Evolutionary conservation across 371 early-diverging fungal species (phyloP), one percentile per base, ranked within the genome.

Genomic region (Mortierella sp.): DNA sequence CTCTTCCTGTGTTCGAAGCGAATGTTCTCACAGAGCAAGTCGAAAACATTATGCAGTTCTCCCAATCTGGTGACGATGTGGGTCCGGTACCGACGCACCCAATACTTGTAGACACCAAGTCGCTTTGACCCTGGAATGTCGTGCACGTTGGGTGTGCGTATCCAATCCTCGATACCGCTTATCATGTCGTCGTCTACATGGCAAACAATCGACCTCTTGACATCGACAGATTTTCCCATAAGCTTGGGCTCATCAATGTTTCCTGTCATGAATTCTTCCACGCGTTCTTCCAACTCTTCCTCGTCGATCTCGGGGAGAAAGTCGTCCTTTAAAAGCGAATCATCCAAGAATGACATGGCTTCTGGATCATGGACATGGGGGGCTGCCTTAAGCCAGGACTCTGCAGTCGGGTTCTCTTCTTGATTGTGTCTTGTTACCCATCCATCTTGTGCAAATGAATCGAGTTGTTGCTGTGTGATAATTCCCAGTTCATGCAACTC

Each of bases 51-150:
- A 69, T 82, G 76, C n/a, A 84, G 52, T 9, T 55, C 28, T 10
- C 76, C 67, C 12, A 89, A 26, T 5, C 67, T 64, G 3, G 48
- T 42, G 21, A 69, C 58, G 10, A 84, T 55, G 8, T 67, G 72
- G 2, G 67, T 34, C 26, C 82, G 80, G 50, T 81, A 73, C 38
- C 66, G 42, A 21, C 81, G 72, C n/a, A 79, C 64, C 92, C 92
- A 91, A 1, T 71, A 48, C 49, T 83, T 83, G 51, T 89, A 85
- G 0, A 89, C 84, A 9, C 80, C 73, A 23, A 84, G 57, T 4
- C 89, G 83, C 43, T 85, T 88, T 13, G 80, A 31, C 2, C 76
- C 43, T 0, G 90, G 87, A 81, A 89, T 86, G 46, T 81, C 65
- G 23, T 83, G 84, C 1, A 90, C 82, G 64, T 89, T 84, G 2